phyloP scores from a whole-genome alignment of 345 rosid genomes.

The Odontarrhena argentea region DNA sequence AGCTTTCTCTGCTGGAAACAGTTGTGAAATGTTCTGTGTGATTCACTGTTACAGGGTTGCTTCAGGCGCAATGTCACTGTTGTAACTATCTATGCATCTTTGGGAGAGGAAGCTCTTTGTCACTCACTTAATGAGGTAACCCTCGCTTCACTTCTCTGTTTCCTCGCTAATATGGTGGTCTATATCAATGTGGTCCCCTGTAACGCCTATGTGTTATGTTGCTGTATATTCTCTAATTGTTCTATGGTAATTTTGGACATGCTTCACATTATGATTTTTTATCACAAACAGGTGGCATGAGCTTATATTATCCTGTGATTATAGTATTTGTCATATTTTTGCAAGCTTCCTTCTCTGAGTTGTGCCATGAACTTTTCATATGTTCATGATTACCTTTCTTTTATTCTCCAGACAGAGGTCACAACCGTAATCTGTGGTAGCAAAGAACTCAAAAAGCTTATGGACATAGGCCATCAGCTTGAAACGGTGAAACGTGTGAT shows the following conservation, averaged over 20 bases:
- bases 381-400: constrained; percentile 14
- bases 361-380: not conserved
- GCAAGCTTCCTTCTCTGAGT: not conserved
- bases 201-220: not conserved
- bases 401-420: constrained; percentile 75
- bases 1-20: constrained; percentile 5
- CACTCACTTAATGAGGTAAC: constrained; percentile 91
- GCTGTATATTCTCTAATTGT: constrained; percentile 7
- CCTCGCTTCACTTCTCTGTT: constrained; percentile 39
- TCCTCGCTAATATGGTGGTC: constrained; percentile 1
- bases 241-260: not conserved
- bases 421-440: constrained; percentile 88
- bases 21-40: not conserved
- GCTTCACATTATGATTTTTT: not conserved
- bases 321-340: not conserved
- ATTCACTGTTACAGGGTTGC: constrained; percentile 65
- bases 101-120: constrained; percentile 96
- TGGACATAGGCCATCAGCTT: constrained; percentile 83
- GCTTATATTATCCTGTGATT: not conserved
- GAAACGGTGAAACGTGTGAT: constrained; percentile 82
- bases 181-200: not conserved
- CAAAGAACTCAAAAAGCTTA: constrained; percentile 85
- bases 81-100: constrained; percentile 89
- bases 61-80: constrained; percentile 87
- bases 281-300: not conserved